Evolutionary conservation across 768 basidiomycete genomes (phyloP), one percentile per base, ranked within the genome.

Genomic region (Gelatoporia subvermispora): DNA sequence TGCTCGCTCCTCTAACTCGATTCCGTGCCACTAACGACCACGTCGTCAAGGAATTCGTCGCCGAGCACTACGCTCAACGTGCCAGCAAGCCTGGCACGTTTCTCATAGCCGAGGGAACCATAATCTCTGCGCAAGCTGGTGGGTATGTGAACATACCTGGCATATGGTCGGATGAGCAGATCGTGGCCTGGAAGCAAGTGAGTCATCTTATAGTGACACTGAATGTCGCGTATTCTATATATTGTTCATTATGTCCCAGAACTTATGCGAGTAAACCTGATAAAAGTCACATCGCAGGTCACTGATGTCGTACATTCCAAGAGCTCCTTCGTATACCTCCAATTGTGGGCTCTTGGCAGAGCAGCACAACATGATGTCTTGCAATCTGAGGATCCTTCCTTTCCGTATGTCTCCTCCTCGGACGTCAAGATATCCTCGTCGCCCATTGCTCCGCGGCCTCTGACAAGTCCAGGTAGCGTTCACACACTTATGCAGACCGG

Each of bases 131-230:
- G 1, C 54, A 72, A 13, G 79, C 80, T 0, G 78, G 74, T 3
- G 81, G 79, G 2, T 70, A 66, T 37, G 42, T 47, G 2, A 63
- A 77, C 46, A 71, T 76, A 0, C 85, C 85, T 1, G 86, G 85
- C 1, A 78, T 87, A 47, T 87, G 75, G 70, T 78, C 61, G 15
- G 60, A 73, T 2, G 78, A 74, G n/a, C 85, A 90, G 54, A 72
- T 72, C 17, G 46, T 55, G 5, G 71, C 52, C 0, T 82, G 80
- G 81, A 78, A 75, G 54, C 54, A 61, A 48, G 75, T 77, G 25
- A 21, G 67, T 60, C 2, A 18, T 7, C 40, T 4, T 5, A 4
- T 7, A 38, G 37, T 5, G 37, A 8, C 16, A 42, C 7, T 39
- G n/a, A 8, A 39, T 13, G 13, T 13, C 4, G 37, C 13, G 1